A percentile compares a stretch with the other conserved stretches of the same genome.
phyloP scores from a whole-genome alignment of 1,139 yeast genomes.

The Pichia sp. region DNA sequence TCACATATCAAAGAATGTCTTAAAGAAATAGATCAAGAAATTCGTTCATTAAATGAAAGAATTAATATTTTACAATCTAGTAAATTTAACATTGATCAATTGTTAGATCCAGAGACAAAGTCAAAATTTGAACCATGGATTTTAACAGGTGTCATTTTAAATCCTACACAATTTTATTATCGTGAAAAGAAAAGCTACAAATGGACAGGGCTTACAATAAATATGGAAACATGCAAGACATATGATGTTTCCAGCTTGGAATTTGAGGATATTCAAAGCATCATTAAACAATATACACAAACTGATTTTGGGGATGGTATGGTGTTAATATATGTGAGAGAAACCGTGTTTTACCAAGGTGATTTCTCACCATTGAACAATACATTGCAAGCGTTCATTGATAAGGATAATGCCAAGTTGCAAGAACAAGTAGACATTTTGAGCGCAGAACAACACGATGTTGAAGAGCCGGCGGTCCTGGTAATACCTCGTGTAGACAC shows the following conservation, averaged over 20 bases:
- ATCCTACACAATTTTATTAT: slow-evolving; percentile 28
- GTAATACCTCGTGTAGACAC: too few relatives aligned
- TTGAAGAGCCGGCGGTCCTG: too few relatives aligned
- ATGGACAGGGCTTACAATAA: slow-evolving; percentile 26
- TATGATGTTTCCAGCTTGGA: slow-evolving; percentile 19
- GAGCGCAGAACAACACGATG: too few relatives aligned
- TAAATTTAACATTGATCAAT: slow-evolving; percentile 24
- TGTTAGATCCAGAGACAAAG: slow-evolving; percentile 21
- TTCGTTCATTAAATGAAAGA: slow-evolving; percentile 4
- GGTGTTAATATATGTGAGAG: slow-evolving; percentile 30
- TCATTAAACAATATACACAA: slow-evolving; percentile 21
- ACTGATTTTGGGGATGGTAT: slow-evolving; percentile 27
- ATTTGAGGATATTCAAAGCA: slow-evolving; percentile 25
- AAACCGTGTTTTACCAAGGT: slow-evolving; percentile 21
- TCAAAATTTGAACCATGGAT: slow-evolving; percentile 30
- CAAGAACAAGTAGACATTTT: slow-evolving; percentile 9
- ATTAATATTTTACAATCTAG: slow-evolving; percentile 1
- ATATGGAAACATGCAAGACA: slow-evolving; percentile 23
- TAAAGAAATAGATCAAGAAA: slow-evolving; percentile 15
- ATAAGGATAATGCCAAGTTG: slow-evolving; percentile 23
- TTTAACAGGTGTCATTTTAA: slow-evolving; percentile 30
- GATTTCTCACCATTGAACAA: slow-evolving; percentile 14
- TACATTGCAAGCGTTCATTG: slow-evolving; percentile 21
- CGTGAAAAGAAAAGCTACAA: slow-evolving; percentile 14
- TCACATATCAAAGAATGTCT: slow-evolving; percentile 16